Conservation (phyloP, 371 early-diverging fungal species). For the Mucor lusitanicus region DNA sequence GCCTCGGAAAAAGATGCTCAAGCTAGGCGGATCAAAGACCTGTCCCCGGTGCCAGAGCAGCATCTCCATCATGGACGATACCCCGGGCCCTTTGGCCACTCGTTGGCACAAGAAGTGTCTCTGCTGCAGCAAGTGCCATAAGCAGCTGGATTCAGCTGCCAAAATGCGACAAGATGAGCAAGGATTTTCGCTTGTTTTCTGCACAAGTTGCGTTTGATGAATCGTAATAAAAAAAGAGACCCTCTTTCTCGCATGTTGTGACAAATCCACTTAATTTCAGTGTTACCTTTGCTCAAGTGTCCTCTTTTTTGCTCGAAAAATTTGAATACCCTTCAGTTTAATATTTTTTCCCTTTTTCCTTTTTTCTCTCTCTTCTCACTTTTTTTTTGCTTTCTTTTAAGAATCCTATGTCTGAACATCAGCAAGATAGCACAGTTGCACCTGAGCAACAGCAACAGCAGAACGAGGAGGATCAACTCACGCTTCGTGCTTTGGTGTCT, state of each 20-base stretch:
- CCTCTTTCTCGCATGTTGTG: neutral
- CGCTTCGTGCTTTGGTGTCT: constrained; percentile 85
- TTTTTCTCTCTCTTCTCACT: neutral
- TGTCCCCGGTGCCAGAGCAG: constrained; percentile 56
- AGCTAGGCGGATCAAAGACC: constrained; percentile 55
- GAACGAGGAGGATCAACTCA: constrained; percentile 43
- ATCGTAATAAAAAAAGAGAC: neutral
- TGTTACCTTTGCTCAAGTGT: neutral
- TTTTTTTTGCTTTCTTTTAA: neutral
- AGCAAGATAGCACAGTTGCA: neutral
- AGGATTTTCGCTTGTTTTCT: constrained; percentile 43
- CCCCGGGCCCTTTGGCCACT: constrained; percentile 56
- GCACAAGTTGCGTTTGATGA: constrained; percentile 43
- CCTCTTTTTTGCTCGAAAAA: neutral
- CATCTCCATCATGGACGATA: constrained; percentile 60
- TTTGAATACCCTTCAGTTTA: neutral
- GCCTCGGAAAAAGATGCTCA: constrained; percentile 30
- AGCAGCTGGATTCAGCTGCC: constrained; percentile 61
- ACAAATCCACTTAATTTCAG: neutral
- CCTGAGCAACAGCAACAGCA: neutral
- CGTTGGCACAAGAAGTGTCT: constrained; percentile 69
- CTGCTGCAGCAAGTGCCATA: constrained; percentile 51
- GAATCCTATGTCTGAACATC: constrained; percentile 8
- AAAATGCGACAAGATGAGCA: constrained; percentile 44
- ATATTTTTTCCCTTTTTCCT: neutral